Conservation (phyloP, 2,329 filamentous ascomycete genomes). For the Hypoxylon sp. region DNA sequence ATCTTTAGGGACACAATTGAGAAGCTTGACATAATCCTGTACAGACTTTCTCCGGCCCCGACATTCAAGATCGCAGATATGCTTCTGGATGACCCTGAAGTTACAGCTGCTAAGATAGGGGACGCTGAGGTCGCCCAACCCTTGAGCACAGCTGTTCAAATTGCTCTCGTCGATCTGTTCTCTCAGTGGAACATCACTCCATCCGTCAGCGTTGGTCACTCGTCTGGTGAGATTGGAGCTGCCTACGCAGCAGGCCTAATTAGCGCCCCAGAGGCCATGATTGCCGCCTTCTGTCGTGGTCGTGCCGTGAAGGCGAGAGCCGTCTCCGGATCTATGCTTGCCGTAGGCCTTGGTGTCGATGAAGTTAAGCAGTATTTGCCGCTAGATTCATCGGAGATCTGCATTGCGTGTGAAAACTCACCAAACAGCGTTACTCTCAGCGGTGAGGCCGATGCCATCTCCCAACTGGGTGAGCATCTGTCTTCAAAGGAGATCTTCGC, state of each 20-base stretch:
- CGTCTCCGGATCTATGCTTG: conserved; percentile 52
- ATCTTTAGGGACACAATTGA: conserved; percentile 30
- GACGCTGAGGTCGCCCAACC: conserved; percentile 51
- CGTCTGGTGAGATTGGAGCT: conserved; percentile 62
- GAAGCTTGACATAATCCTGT: conserved; percentile 35
- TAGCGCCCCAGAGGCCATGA: conserved; percentile 49
- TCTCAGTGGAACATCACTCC: conserved; percentile 55
- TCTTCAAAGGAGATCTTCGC: conserved; percentile 63
- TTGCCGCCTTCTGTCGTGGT: conserved; percentile 49
- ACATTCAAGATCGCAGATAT: conserved; percentile 33
- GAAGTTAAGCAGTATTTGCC: conserved; percentile 44
- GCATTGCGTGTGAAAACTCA: conserved; percentile 59
- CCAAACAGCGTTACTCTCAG: conserved; percentile 64
- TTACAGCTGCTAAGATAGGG: conserved; percentile 25
- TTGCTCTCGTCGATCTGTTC: conserved; percentile 59
- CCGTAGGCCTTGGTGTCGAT: conserved; percentile 51
- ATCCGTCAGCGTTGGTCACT: conserved; percentile 57
- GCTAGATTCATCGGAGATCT: conserved; percentile 52
- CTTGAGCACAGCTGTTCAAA: conserved; percentile 63
- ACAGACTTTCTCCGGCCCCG: conserved; percentile 21
- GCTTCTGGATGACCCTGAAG: conserved; percentile 20
- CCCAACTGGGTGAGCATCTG: conserved; percentile 58
- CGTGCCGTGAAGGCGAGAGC: conserved; percentile 15
- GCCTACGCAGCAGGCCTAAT: conserved; percentile 56
- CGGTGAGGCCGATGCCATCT: conserved; percentile 61